Percentiles rank a stretch among this genome's conserved stretches.
Conservation (phyloP, 1,284 basidiomycete species). For the Ustilago cynodontis region DNA sequence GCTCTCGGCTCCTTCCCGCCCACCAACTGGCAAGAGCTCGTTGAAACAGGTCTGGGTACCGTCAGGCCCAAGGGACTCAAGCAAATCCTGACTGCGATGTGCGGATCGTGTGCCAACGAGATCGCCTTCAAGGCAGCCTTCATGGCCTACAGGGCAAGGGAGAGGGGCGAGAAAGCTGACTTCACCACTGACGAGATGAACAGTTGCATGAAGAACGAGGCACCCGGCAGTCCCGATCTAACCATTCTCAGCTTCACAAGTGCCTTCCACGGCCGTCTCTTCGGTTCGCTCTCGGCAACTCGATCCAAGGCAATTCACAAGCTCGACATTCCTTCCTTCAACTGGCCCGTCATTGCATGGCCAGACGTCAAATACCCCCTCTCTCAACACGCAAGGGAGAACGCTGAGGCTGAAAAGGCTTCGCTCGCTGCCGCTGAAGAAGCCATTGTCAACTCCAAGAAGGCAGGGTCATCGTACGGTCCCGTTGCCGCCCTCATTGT, state of each 20-base stretch:
- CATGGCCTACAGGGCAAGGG: slow-evolving; percentile 71
- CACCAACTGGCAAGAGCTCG: slow-evolving; percentile 71
- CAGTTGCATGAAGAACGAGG: slow-evolving; percentile 74
- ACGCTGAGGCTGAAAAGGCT: slow-evolving; percentile 71
- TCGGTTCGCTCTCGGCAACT: slow-evolving; percentile 72
- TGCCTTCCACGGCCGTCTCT: slow-evolving; percentile 68
- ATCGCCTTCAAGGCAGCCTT: slow-evolving; percentile 75
- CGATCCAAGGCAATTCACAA: slow-evolving; percentile 73
- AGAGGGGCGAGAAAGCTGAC: slow-evolving; percentile 67
- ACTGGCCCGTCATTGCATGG: slow-evolving; percentile 74
- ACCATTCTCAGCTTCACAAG: slow-evolving; percentile 73
- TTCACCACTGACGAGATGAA: slow-evolving; percentile 50
- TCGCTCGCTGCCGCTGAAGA: slow-evolving; percentile 70
- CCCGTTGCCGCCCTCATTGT: slow-evolving; percentile 75
- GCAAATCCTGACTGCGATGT: slow-evolving; percentile 71
- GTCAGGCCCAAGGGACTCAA: slow-evolving; percentile 73
- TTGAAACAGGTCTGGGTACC: slow-evolving; percentile 72
- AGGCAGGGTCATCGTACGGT: slow-evolving; percentile 58
- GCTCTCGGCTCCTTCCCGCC: slow-evolving; percentile 74
- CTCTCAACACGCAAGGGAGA: slow-evolving; percentile 70
- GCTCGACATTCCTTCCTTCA: slow-evolving; percentile 75
- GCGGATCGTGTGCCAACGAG: slow-evolving; percentile 70
- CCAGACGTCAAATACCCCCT: slow-evolving; percentile 74
- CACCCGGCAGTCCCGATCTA: slow-evolving; percentile 73
- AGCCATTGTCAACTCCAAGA: slow-evolving; percentile 70